Evolutionary conservation across 2,329 filamentous ascomycete genomes (phyloP).

Genomic region (Aureobasidium zeae): DNA sequence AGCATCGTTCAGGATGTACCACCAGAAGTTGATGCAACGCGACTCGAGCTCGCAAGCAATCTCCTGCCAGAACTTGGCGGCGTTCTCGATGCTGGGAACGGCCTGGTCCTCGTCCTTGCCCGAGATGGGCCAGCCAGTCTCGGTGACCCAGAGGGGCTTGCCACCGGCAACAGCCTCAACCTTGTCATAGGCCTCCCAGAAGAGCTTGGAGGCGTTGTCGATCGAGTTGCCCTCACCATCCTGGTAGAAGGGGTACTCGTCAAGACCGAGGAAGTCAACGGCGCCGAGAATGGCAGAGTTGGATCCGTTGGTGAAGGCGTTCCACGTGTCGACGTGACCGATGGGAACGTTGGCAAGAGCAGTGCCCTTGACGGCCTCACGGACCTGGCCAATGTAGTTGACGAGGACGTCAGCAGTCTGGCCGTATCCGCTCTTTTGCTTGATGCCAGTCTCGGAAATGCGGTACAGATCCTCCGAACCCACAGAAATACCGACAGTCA

Average conservation of each 20-base stretch:
- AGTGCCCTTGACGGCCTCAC: constrained; percentile 54
- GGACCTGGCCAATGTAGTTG: constrained; percentile 61
- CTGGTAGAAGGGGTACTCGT: constrained; percentile 70
- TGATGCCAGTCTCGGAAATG: constrained; percentile 44
- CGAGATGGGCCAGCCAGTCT: constrained; percentile 77
- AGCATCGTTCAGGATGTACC: constrained; percentile 66
- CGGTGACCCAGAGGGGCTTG: constrained; percentile 76
- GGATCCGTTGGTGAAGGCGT: constrained; percentile 59
- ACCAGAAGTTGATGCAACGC: constrained; percentile 52
- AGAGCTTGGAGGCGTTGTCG: constrained; percentile 54
- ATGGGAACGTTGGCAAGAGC: constrained; percentile 46
- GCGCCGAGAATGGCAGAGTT: constrained; percentile 62
- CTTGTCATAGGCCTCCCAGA: constrained; percentile 56
- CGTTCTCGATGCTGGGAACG: constrained; percentile 56
- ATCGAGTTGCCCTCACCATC: constrained; percentile 58
- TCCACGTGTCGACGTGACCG: constrained; percentile 85
- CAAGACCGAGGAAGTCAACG: constrained; percentile 72
- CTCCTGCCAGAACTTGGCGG: constrained; percentile 67
- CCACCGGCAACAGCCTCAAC: constrained; percentile 51
- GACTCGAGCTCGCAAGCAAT: constrained; percentile 64
- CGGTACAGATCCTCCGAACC: constrained; percentile 65
- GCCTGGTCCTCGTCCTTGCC: constrained; percentile 55
- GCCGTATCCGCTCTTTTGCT: constrained; percentile 32
- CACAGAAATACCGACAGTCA: constrained; percentile 74
- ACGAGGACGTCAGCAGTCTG: constrained; percentile 44